These are phyloP conservation scores for Suillus ampliporus DNA, from an alignment of 768 basidiomycete species.

Conservation along the genomic window DNA sequence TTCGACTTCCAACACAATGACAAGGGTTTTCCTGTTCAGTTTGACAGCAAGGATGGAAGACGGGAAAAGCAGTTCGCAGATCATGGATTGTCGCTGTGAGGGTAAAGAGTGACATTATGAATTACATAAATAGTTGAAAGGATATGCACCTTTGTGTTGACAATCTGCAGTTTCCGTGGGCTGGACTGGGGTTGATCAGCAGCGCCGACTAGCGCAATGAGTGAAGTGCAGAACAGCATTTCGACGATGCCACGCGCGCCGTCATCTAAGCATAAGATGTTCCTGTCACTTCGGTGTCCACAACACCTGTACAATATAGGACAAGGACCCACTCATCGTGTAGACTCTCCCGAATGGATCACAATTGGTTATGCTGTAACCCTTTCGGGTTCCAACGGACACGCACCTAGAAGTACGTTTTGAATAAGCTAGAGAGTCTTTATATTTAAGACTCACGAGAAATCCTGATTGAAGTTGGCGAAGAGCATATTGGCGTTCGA, in stretches of 20 bases:
- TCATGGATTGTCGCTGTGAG: slow-evolving; percentile 92
- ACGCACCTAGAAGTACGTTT: slow-evolving; percentile 62
- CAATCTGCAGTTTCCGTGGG: slow-evolving; percentile 94
- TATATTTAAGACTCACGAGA: slow-evolving; percentile 62
- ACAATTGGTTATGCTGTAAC: slow-evolving; percentile 97
- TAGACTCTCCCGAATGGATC: slow-evolving; percentile 98
- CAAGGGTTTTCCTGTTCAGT: slow-evolving; percentile 94
- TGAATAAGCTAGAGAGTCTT: slow-evolving; percentile 7
- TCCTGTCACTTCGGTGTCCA: not conserved
- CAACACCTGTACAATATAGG: slow-evolving; percentile 2
- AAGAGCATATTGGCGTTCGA: slow-evolving; percentile 68
- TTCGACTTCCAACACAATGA: slow-evolving; percentile 95
- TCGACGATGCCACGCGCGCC: slow-evolving; percentile 96
- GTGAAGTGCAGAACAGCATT: slow-evolving; percentile 99
- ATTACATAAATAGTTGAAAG: slow-evolving; percentile 15
- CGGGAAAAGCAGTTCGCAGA: slow-evolving; percentile 97
- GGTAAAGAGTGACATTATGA: not conserved
- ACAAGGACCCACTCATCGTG: slow-evolving; percentile 83
- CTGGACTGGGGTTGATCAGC: slow-evolving; percentile 91
- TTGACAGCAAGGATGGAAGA: slow-evolving; percentile 97
- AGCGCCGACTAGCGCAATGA: slow-evolving; percentile 95
- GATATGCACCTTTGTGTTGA: slow-evolving; percentile 89
- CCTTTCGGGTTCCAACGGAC: slow-evolving; percentile 92
- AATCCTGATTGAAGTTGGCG: slow-evolving; percentile 98
- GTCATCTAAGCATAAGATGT: slow-evolving; percentile 60